Base-by-base conservation (phyloP, 2,329 filamentous ascomycete genomes). In the Cytospora mali region DNA sequence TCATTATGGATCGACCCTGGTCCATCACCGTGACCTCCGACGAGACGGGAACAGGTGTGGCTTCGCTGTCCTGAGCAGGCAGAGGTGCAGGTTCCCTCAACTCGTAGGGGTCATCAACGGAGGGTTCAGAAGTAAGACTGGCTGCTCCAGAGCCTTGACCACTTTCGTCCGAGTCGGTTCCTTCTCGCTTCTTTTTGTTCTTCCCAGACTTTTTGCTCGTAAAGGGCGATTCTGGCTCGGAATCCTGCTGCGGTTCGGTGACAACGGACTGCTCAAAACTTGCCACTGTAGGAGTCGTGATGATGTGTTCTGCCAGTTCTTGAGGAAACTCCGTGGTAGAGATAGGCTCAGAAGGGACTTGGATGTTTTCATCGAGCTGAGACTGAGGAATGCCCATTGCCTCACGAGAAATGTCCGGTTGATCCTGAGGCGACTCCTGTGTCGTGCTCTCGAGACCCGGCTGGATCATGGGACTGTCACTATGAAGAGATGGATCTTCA, bases 151-250 rank as follows among this genome's bases (percentile, higher is more conserved):
- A 61, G 10, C 10, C 28, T 29, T 57, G 42, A 16, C 51, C 53
- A 16, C 58, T 58, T 9, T 53, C 58, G 9, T 57, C 59, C 33
- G 61, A 64, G 16, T 61, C 16, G 6, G 53, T 50, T 50, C 33
- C 56, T 42, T 58, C 62, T 50, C 64, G 61, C 55, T 59, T 66
- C 49, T 68, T 68, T 64, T 69, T 71, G 62, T 68, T 67, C 46
- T 75, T 75, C 66, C 76, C 75, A 49, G 72, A 71, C 64, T 75
- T 77, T 65, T 74, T 75, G 35, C 62, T 66, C 6, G 62, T 61
- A 55, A 64, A 42, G 53, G 69, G 65, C 62, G 66, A 66, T 55
- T 58, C 59, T 55, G 54, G 33, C 58, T 68, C 66, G 2, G 56
- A 46, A 25, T 71, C 63, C 70, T 71, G 42, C 14, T 42, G 52